These are phyloP conservation scores for Spergularia azorica DNA, from an alignment of 179 eudicot genomes.

Conservation along the genomic window DNA sequence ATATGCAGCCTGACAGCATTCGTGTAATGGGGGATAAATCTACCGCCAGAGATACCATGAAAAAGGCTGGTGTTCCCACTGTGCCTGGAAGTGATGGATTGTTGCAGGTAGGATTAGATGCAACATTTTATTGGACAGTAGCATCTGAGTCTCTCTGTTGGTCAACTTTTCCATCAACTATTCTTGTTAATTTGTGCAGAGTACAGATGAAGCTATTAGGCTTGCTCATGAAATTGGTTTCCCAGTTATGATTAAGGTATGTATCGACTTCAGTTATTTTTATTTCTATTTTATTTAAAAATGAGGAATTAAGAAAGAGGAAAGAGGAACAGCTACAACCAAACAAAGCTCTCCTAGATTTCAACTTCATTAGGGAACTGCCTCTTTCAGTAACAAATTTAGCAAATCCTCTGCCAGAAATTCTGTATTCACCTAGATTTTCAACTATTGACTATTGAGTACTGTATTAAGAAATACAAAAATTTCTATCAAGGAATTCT, in stretches of 20 bases:
- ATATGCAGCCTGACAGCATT: conserved; percentile 92
- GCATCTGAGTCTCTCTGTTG: neutral
- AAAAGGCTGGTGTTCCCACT: conserved; percentile 99
- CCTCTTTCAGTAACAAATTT: neutral
- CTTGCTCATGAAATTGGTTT: conserved; percentile 86
- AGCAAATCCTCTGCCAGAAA: neutral
- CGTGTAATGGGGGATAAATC: conserved; percentile 98
- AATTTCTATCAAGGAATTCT: too few species aligned
- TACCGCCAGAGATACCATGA: conserved; percentile 98
- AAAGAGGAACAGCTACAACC: neutral
- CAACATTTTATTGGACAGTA: neutral
- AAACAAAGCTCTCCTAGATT: neutral
- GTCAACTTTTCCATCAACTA: conserved; percentile 11
- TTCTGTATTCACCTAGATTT: neutral
- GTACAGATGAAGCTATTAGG: conserved; percentile 84
- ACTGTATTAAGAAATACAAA: too few species aligned
- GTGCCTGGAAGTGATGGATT: conserved; percentile 99
- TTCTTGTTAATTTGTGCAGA: conserved; percentile 38
- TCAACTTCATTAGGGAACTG: neutral
- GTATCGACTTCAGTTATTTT: conserved; percentile 7
- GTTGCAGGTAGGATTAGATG: conserved; percentile 50
- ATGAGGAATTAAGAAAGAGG: neutral
- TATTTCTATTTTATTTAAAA: neutral
- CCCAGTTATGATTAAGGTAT: conserved; percentile 98
- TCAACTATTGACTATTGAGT: too few species aligned